Evolutionary conservation across 1,139 yeast genomes (phyloP), one percentile per base, ranked within the genome.

Genomic region (Yamadazyma diospyri): DNA sequence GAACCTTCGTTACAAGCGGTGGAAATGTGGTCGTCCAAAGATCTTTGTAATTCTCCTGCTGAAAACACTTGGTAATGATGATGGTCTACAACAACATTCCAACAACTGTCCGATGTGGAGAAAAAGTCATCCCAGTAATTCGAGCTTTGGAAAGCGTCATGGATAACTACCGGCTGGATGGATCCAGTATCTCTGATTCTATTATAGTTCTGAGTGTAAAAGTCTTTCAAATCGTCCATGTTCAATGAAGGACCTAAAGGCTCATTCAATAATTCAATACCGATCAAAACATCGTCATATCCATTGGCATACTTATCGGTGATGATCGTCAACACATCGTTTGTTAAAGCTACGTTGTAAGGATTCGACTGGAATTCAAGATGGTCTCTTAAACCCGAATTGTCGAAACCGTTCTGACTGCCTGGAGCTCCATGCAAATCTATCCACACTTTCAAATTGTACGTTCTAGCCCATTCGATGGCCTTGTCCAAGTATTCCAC

Each of bases 361-460:
- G 64, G 69, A 16, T 65, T 61, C 9, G 37, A 16, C 56, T 79
- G 80, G 76, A 82, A 87, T 7, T 64, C 64, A 37, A 72, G 49
- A 5, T 52, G 41, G 50, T 85, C 96, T 48, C 97, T 73, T 40
- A 76, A 63, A 14, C 98, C 98, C 8, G 96, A 86, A 63, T 89
- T 89, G 57, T 92, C 98, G 55, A 89, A 89, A 14, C 97, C 97
- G 55, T 89, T 89, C 61, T 89, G 97, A 14, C 95, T 84, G n/a
- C 97, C 97, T 30, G 97, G 94, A 18, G 87, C 94, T 37, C 97
- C 97, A 56, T 89, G 98, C 48, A 89, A 64, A 57, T 89, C 98
- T 35, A 89, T 71, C 96, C 96, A 87, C 15, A 77, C 94, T 54
- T 82, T 79, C 46, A 89, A 57, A 30, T 71, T 73, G 46, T 78